These are phyloP conservation scores for Melastoma candidum DNA, from an alignment of 441 rosid genomes.

Conservation along the genomic window DNA sequence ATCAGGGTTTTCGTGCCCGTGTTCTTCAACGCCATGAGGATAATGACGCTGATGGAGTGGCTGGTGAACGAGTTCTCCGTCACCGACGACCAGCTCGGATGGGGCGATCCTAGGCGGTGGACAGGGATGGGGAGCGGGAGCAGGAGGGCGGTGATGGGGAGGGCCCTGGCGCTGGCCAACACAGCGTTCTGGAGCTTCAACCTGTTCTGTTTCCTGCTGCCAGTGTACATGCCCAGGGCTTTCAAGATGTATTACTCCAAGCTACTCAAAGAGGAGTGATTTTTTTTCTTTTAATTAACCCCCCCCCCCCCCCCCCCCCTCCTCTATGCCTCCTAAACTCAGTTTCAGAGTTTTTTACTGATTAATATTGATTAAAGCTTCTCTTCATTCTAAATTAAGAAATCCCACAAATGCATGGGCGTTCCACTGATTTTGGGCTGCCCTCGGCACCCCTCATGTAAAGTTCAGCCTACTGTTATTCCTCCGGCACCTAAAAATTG, in stretches of 20 bases:
- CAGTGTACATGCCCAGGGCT: conserved; percentile 72
- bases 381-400: too few relatives aligned
- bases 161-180: conserved; percentile 58
- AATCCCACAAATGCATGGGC: too few relatives aligned
- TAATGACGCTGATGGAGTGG: conserved; percentile 59
- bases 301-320: too few relatives aligned
- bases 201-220: conserved; percentile 74
- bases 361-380: too few relatives aligned
- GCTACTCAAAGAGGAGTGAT: conserved; percentile 20
- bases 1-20: conserved; percentile 64
- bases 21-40: conserved; percentile 60
- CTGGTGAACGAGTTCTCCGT: conserved; percentile 34
- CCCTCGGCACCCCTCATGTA: too few relatives aligned
- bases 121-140: conserved; percentile 20
- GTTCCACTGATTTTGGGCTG: too few relatives aligned
- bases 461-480: too few relatives aligned
- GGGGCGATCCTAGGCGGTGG: not conserved
- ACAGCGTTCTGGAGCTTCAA: conserved; percentile 77
- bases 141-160: conserved; percentile 43
- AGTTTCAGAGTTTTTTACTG: too few relatives aligned
- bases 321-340: too few relatives aligned
- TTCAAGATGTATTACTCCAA: conserved; percentile 52
- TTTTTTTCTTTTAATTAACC: too few relatives aligned
- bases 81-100: not conserved
- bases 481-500: too few relatives aligned